Evolutionary conservation across 73 alveolate genomes (phyloP), one percentile per base, ranked within the genome.

Genomic region (Symbiodinium pilosum): DNA sequence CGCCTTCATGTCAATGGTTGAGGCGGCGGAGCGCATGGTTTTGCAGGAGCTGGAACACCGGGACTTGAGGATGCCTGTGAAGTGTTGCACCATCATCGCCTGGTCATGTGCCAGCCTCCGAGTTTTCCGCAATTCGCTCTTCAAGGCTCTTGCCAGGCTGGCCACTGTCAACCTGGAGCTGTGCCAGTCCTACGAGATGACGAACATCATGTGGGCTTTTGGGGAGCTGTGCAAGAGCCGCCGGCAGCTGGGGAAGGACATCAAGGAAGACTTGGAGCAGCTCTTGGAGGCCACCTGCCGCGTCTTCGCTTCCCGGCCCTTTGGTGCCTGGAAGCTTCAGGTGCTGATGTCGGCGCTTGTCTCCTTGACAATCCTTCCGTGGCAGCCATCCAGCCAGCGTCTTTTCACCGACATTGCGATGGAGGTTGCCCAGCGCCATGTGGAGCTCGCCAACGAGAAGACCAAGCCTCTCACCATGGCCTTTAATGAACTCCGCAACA

Each of bases 111-210:
- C 83, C 83, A 68, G 41, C 83, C 83, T 68, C 83, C 41, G 83
- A 9, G 39, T n/a, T 39, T 68, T 68, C 83, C 83, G 83, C 40
- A 68, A 68, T 12, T 68, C 83, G 28, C 83, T 68, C 34, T 68
- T 68, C 83, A n/a, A n/a, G 39, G 83, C 83, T 21, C 83, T 68
- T 2, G 83, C 83, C 34, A 34, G 83, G 83, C 41, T 68, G 83
- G 83, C 83, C 21, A n/a, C 83, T 20, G 41, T n/a, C 38, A 9
- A 21, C 41, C 83, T 68, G 38, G 39, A n/a, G 41, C 83, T 26
- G 83, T 68, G 83, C 83, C 83, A 68, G 83, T 68, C 83, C 83
- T 68, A 28, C 83, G 83, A 68, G 83, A 68, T 68, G 41, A 68
- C 83, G 41, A 68, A 68, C 34, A 68, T 68, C 41, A 24, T 68